Evolutionary conservation across 305 asterid genomes (phyloP).

Genomic region (Solanum hybrid): DNA sequence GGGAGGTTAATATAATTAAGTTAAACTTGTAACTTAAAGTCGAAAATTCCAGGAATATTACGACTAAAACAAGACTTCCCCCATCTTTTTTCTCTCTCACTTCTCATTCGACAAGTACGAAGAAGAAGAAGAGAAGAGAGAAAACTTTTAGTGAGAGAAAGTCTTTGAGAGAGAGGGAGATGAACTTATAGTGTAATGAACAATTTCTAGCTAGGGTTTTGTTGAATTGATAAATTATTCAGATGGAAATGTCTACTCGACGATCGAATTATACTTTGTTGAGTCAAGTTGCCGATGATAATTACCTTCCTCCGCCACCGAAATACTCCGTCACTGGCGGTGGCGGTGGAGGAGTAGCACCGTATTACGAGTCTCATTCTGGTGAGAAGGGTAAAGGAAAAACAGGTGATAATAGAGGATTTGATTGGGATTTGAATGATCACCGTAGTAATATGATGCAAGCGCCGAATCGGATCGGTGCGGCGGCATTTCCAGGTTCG

Average conservation of each 20-base stretch:
- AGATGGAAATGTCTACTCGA: constrained; percentile 68
- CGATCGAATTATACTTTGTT: constrained; percentile 67
- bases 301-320: constrained; percentile 30
- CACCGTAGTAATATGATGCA: constrained; percentile 36
- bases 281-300: constrained; percentile 67
- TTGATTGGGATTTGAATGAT: constrained; percentile 65
- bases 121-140: background rate
- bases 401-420: constrained; percentile 23
- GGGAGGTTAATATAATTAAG: background rate
- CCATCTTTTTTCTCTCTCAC: constrained; percentile 9
- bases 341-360: constrained; percentile 12
- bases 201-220: constrained; percentile 24
- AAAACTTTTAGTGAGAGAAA: background rate
- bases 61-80: constrained; percentile 10
- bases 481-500: constrained; percentile 34
- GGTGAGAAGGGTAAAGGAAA: constrained; percentile 46
- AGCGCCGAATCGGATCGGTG: constrained; percentile 46
- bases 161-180: background rate
- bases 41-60: constrained; percentile 14
- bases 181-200: background rate
- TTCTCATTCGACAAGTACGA: constrained; percentile 7
- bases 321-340: constrained; percentile 27
- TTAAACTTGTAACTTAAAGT: background rate
- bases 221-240: constrained; percentile 18
- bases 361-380: constrained; percentile 48